These are phyloP conservation scores for Pascua sp. DNA, from an alignment of 1,284 basidiomycete species.

Conservation along the genomic window DNA sequence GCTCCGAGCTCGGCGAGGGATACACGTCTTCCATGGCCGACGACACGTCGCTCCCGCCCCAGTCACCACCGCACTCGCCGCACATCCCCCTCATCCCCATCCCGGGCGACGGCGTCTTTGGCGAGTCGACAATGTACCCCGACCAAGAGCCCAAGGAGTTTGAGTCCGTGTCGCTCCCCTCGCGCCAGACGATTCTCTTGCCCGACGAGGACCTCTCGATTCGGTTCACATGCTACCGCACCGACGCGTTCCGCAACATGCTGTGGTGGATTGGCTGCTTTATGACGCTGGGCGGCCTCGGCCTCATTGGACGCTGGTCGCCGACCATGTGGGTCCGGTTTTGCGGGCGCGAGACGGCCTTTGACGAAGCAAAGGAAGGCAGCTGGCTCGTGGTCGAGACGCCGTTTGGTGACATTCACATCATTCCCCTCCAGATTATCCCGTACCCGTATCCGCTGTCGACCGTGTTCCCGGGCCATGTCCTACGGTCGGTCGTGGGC, in stretches of 20 bases:
- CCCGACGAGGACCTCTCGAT: constrained; percentile 88
- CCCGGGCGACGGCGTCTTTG: constrained; percentile 46
- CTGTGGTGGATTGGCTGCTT: constrained; percentile 72
- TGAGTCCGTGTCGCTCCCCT: constrained; percentile 31
- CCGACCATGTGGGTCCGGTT: constrained; percentile 83
- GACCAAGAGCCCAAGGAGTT: constrained; percentile 41
- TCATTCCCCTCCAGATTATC: constrained; percentile 67
- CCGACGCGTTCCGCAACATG: constrained; percentile 61
- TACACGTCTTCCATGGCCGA: constrained; percentile 49
- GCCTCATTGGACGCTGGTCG: constrained; percentile 87
- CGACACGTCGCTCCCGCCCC: constrained; percentile 49
- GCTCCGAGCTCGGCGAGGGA: constrained; percentile 27
- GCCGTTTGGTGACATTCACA: constrained; percentile 71
- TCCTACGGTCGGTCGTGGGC: constrained; percentile 6
- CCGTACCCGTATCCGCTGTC: constrained; percentile 72
- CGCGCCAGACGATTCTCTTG: constrained; percentile 77
- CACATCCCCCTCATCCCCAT: constrained; percentile 42
- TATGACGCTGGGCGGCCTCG: constrained; percentile 69
- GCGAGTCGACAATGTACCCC: constrained; percentile 25
- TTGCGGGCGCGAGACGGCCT: constrained; percentile 79
- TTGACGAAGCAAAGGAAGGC: constrained; percentile 66
- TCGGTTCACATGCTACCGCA: constrained; percentile 84
- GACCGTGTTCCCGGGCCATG: constrained; percentile 64
- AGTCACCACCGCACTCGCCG: constrained; percentile 45
- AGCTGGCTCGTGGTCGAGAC: constrained; percentile 86